Conservation (phyloP, 78 protist genomes). For the Bodo saltans region DNA sequence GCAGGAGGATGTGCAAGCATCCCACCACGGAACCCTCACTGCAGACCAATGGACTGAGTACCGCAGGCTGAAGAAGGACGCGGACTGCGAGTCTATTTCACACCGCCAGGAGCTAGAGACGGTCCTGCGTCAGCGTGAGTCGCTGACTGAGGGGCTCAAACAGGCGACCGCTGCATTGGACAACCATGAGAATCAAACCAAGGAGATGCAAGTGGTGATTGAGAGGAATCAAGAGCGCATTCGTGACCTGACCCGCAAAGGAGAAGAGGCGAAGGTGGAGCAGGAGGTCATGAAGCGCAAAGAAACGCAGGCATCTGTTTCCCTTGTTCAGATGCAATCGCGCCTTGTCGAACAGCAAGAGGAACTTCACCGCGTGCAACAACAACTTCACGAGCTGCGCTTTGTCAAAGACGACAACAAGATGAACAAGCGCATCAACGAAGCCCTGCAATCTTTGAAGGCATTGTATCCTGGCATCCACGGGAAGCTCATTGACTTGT, state of each 20-base stretch:
- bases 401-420: neutral
- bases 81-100: neutral
- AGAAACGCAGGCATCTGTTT: conserved; percentile 19
- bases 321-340: neutral
- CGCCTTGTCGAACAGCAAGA: neutral
- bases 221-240: neutral
- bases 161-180: neutral
- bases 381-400: neutral
- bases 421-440: neutral
- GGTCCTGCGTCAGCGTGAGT: neutral
- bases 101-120: neutral
- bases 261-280: conserved; percentile 15
- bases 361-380: neutral
- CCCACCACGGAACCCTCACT: neutral
- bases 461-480: conserved; percentile 73
- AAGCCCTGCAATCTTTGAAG: conserved; percentile 22
- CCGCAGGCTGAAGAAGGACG: neutral
- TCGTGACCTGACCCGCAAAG: neutral
- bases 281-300: conserved; percentile 31
- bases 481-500: conserved; percentile 76
- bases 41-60: conserved; percentile 13
- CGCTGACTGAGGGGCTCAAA: neutral
- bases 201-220: neutral
- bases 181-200: conserved; percentile 5
- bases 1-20: neutral